Base-by-base conservation (phyloP, 2,329 filamentous ascomycete species). In the Calonectria crousiana region DNA sequence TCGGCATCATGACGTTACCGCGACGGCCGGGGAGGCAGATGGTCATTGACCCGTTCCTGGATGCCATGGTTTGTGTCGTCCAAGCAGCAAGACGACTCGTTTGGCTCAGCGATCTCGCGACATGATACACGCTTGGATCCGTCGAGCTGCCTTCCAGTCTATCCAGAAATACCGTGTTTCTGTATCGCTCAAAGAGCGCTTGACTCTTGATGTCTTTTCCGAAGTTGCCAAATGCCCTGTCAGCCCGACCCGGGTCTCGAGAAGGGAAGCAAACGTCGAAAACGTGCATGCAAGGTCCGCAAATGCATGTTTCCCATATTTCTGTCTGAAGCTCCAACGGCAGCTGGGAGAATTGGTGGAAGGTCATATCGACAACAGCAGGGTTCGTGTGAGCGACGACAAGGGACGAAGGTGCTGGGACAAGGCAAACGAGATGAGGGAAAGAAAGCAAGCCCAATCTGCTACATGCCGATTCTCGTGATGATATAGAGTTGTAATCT, bases 251-350 rank as follows among this genome's bases (percentile, higher is more conserved):
- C 0, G 72, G 69, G 9, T 73, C 70, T 75, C 79, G 77, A 3
- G 78, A 80, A 8, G 81, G 78, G 62, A 77, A 83, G 32, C 79
- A 82, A 4, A 82, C 77, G 34, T 83, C 80, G 11, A 82, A 81
- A 26, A 82, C 30, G 30, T 82, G 80, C 76, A 82, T 82, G 9
- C 78, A 76, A 14, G 81, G 75, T 0, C 75, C 78, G 1, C 73
- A 34, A 2, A 69, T 60, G 53, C 76, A 78, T 5, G 68, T 28
- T 16, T 81, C 76, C 79, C 78, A 81, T 51, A 80, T 71, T 56
- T 79, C 78, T 2, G 72, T 73, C 69, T 80, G 79, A 13, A 81
- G 73, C 66, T 81, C 79, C 23, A 73, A 20, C 1, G 79, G 79
- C 34, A 81, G 75, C 8, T 65, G 68, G 8, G 73, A 32, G 70